These are phyloP conservation scores for Leishmania arabica DNA, from an alignment of 208 protist species.

Conservation along the genomic window DNA sequence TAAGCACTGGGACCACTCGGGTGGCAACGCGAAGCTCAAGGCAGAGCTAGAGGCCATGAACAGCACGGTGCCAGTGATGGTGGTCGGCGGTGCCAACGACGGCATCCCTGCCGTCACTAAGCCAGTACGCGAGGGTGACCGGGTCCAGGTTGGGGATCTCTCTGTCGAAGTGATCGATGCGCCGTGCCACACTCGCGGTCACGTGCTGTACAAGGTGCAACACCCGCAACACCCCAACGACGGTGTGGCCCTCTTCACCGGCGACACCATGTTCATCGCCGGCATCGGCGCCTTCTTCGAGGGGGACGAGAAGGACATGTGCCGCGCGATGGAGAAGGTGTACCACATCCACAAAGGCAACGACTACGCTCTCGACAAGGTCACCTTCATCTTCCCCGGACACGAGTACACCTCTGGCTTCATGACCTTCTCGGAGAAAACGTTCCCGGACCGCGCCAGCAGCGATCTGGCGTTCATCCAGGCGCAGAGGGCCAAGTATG, in stretches of 20 bases:
- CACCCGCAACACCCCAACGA: constrained; percentile 37
- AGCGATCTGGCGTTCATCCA: constrained; percentile 56
- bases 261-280: constrained; percentile 94
- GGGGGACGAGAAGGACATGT: constrained; percentile 82
- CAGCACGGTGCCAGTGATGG: constrained; percentile 19
- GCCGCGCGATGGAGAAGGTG: constrained; percentile 63
- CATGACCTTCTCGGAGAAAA: constrained; percentile 58
- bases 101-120: constrained; percentile 69
- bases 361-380: constrained; percentile 36
- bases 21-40: constrained; percentile 80
- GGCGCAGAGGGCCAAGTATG: constrained; percentile 51
- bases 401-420: constrained; percentile 92
- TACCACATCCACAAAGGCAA: constrained; percentile 49
- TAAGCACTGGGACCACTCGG: constrained; percentile 94
- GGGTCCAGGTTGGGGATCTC: constrained; percentile 59
- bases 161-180: constrained; percentile 74
- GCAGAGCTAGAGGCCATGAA: constrained; percentile 26
- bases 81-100: constrained; percentile 84
- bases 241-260: constrained; percentile 90
- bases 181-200: constrained; percentile 89
- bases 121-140: constrained; percentile 62
- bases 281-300: constrained; percentile 95
- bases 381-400: constrained; percentile 81
- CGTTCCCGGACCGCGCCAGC: constrained; percentile 21
- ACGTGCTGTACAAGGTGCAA: constrained; percentile 74